Evolutionary conservation across 2,329 filamentous ascomycete genomes (phyloP).

Genomic region (Trichocomaceae sp.): DNA sequence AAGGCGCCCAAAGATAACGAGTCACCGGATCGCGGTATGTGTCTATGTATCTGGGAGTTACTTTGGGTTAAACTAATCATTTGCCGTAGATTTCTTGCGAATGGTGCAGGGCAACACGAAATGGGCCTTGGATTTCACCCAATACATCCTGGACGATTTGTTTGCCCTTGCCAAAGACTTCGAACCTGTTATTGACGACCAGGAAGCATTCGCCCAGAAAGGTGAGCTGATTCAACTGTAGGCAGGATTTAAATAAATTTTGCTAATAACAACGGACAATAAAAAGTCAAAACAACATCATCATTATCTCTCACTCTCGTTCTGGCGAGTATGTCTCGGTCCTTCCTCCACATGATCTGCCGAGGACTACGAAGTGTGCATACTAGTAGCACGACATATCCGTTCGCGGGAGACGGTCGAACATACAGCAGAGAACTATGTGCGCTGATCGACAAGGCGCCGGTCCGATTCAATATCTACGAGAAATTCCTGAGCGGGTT

Average conservation of each 20-base stretch:
- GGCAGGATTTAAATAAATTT: not conserved
- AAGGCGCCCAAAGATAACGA: constrained; percentile 44
- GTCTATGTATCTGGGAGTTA: not conserved
- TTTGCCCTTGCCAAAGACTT: constrained; percentile 39
- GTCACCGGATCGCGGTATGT: constrained; percentile 52
- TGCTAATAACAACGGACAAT: not conserved
- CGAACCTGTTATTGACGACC: constrained; percentile 26
- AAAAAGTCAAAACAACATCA: constrained; percentile 29
- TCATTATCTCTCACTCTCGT: constrained; percentile 50
- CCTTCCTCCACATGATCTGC: constrained; percentile 63
- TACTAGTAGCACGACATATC: constrained; percentile 35
- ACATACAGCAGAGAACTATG: constrained; percentile 49
- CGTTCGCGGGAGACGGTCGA: constrained; percentile 32
- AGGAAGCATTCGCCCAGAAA: constrained; percentile 33
- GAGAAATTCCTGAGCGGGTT: constrained; percentile 60
- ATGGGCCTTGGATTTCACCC: constrained; percentile 66
- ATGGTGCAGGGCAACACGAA: constrained; percentile 66
- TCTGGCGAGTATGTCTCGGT: constrained; percentile 66
- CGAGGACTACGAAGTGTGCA: constrained; percentile 56
- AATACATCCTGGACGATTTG: constrained; percentile 51
- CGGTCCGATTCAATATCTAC: constrained; percentile 56
- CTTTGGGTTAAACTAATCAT: constrained; percentile 11
- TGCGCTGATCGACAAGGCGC: constrained; percentile 44
- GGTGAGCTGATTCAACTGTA: constrained; percentile 18
- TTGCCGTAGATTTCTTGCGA: constrained; percentile 58